These are phyloP conservation scores for Epicoccum nigrum DNA, from an alignment of 2,329 filamentous ascomycete species.

Conservation along the genomic window DNA sequence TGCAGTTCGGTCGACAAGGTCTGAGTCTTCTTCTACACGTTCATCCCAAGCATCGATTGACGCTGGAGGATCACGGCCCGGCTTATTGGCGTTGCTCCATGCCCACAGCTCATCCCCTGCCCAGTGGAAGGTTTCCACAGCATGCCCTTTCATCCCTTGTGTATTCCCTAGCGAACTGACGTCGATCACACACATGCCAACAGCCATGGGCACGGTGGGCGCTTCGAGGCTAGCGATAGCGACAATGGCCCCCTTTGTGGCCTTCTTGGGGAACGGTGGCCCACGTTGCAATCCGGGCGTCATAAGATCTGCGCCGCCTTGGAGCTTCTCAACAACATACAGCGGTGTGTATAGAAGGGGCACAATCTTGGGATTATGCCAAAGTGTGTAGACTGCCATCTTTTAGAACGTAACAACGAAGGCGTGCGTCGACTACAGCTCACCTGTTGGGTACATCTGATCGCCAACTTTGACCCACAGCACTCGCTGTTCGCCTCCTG, in stretches of 20 bases:
- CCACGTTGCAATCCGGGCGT: constrained; percentile 69
- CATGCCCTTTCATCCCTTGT: constrained; percentile 67
- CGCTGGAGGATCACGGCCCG: constrained; percentile 60
- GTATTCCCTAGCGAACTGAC: constrained; percentile 61
- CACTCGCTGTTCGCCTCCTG: constrained; percentile 62
- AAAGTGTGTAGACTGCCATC: constrained; percentile 66
- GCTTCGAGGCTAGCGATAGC: constrained; percentile 65
- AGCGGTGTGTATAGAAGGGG: constrained; percentile 69
- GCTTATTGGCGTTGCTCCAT: constrained; percentile 62
- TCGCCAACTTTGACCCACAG: constrained; percentile 70
- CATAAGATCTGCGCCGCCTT: constrained; percentile 71
- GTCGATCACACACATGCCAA: constrained; percentile 70
- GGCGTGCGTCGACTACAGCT: neutral
- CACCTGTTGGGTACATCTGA: constrained; percentile 58
- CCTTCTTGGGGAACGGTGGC: constrained; percentile 65
- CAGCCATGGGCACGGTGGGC: constrained; percentile 66
- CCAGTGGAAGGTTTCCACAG: constrained; percentile 71
- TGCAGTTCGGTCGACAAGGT: constrained; percentile 49
- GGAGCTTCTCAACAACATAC: constrained; percentile 67
- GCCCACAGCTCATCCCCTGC: constrained; percentile 72
- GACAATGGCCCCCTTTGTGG: constrained; percentile 66
- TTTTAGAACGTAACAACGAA: constrained; percentile 1
- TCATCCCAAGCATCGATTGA: constrained; percentile 59
- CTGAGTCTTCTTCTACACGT: constrained; percentile 38
- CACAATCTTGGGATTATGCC: constrained; percentile 66